These are phyloP conservation scores for Auricularia cornea DNA, from an alignment of 768 basidiomycete genomes.

Conservation along the genomic window DNA sequence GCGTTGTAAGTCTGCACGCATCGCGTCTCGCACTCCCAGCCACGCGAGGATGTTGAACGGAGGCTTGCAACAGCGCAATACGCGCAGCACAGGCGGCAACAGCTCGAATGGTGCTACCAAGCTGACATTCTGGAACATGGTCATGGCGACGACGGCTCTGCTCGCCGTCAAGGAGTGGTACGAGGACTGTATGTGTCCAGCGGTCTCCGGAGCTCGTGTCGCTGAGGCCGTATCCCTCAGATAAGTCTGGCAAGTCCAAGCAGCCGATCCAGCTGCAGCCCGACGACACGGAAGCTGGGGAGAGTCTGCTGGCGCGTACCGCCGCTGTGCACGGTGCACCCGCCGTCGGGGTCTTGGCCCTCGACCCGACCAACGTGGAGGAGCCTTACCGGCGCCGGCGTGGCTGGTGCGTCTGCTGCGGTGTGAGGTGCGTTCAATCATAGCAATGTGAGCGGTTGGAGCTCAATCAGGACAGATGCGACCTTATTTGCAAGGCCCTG, in stretches of 20 bases:
- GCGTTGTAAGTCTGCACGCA: no score
- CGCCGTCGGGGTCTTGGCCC: slow-evolving; percentile 17
- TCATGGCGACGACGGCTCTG: slow-evolving; percentile 36
- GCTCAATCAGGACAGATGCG: slow-evolving; percentile 29
- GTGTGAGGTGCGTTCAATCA: slow-evolving; percentile 31
- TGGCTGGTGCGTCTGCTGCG: slow-evolving; percentile 45
- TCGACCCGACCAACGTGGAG: slow-evolving; percentile 19
- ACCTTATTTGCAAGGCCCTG: slow-evolving; percentile 46
- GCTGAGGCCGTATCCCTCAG: neutral
- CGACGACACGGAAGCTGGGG: slow-evolving; percentile 21
- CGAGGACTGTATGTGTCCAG: slow-evolving; percentile 37
- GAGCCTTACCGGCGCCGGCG: slow-evolving; percentile 16
- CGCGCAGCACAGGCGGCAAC: neutral
- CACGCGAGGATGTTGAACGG: neutral
- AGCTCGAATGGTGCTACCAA: neutral
- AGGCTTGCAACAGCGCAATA: neutral
- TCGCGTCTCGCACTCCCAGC: no score
- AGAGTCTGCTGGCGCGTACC: slow-evolving; percentile 18
- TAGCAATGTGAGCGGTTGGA: neutral
- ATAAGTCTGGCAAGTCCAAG: neutral
- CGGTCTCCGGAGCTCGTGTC: neutral
- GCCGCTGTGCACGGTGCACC: slow-evolving; percentile 11
- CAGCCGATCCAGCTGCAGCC: slow-evolving; percentile 31
- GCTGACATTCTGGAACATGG: slow-evolving; percentile 33
- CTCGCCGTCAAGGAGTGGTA: slow-evolving; percentile 40